phyloP scores from a whole-genome alignment of 352 stramenopile species.

The Thalassiosira hispida region DNA sequence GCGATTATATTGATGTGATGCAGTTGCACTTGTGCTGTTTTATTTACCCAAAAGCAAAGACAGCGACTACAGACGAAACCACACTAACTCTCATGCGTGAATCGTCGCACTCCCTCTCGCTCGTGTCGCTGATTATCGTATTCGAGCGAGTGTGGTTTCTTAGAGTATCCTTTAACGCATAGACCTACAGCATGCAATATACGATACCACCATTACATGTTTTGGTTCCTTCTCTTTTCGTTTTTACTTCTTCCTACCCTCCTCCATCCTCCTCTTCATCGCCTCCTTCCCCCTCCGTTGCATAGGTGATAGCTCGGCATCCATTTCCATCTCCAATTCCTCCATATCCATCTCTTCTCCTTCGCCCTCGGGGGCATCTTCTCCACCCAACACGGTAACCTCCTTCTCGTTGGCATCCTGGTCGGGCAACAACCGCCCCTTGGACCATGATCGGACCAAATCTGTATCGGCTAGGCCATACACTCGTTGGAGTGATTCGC shows the following conservation, averaged over 20 bases:
- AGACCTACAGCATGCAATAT: no score
- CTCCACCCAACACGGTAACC: slow-evolving; percentile 45
- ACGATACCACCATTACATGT: no score
- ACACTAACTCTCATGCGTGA: no score
- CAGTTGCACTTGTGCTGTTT: no score
- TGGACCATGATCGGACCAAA: slow-evolving; percentile 71
- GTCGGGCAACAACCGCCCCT: slow-evolving; percentile 62
- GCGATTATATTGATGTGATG: no score
- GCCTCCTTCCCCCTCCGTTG: slow-evolving; percentile 75
- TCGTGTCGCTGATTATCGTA: no score
- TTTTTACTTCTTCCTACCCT: slow-evolving; percentile 52
- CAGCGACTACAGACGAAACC: no score
- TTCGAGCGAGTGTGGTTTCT: no score
- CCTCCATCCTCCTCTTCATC: slow-evolving; percentile 74
- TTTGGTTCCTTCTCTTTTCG: no score
- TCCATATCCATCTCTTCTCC: slow-evolving; percentile 57
- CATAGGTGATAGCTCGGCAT: slow-evolving; percentile 65
- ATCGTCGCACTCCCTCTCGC: no score
- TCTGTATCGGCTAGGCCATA: slow-evolving; percentile 56
- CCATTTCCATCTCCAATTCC: slow-evolving; percentile 65
- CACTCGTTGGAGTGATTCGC: slow-evolving; percentile 70
- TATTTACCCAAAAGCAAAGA: no score
- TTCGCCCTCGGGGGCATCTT: slow-evolving; percentile 15
- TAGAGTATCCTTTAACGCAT: no score
- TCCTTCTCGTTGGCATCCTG: slow-evolving; percentile 34